Conservation (phyloP, 805 yeast genomes). For the Monosporozyma yasuniensis region DNA sequence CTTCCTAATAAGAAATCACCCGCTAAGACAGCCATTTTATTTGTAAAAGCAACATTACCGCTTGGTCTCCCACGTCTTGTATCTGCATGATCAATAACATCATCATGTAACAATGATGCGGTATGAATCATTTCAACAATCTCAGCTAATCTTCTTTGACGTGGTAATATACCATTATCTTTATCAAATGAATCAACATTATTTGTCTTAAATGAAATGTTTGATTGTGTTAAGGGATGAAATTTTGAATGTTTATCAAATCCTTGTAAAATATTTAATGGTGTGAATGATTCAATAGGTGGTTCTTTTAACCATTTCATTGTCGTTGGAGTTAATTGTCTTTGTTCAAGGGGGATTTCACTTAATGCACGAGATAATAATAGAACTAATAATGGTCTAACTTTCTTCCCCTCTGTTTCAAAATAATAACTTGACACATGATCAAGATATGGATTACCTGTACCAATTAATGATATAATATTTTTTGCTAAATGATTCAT, state of each 20-base stretch:
- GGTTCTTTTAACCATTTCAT: neutral
- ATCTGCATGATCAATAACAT: slow-evolving; percentile 86
- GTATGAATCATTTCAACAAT: slow-evolving; percentile 98
- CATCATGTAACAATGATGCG: slow-evolving; percentile 91
- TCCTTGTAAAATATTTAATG: slow-evolving; percentile 77
- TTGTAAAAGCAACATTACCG: slow-evolving; percentile 89
- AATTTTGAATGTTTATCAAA: slow-evolving; percentile 31
- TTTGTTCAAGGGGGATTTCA: slow-evolving; percentile 57
- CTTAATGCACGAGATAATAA: slow-evolving; percentile 73
- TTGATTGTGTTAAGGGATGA: slow-evolving; percentile 71
- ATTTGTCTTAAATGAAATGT: slow-evolving; percentile 41
- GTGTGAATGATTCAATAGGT: slow-evolving; percentile 48
- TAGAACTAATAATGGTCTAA: slow-evolving; percentile 83
- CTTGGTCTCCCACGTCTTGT: slow-evolving; percentile 83
- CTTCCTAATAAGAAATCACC: slow-evolving; percentile 94
- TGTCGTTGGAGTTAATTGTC: slow-evolving; percentile 31
- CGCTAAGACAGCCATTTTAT: slow-evolving; percentile 94
- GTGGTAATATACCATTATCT: slow-evolving; percentile 74
- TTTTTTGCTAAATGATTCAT: slow-evolving; percentile 84
- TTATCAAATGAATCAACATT: slow-evolving; percentile 32
- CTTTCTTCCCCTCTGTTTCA: slow-evolving; percentile 93
- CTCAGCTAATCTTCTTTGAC: slow-evolving; percentile 91
- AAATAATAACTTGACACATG: slow-evolving; percentile 91
- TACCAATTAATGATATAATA: slow-evolving; percentile 78
- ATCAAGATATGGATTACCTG: slow-evolving; percentile 89